These are phyloP conservation scores for Torulaspora delbrueckii DNA, from an alignment of 805 yeast species.

Conservation along the genomic window DNA sequence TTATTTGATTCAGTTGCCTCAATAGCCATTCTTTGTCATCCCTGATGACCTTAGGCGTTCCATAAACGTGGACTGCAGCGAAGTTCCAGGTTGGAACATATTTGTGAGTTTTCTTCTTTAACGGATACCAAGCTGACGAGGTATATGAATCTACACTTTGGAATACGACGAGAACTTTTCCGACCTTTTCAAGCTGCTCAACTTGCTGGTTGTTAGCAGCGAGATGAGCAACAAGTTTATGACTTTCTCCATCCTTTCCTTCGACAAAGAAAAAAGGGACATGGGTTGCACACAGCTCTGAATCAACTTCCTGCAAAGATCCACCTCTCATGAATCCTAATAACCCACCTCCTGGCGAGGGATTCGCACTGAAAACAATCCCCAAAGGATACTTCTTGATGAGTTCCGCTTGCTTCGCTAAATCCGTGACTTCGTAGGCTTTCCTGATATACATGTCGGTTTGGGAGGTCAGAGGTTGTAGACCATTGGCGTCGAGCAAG, in stretches of 20 bases:
- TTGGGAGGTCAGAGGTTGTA: neutral
- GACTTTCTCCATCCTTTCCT: conserved; percentile 37
- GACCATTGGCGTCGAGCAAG: too few relatives aligned
- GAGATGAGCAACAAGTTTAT: conserved; percentile 49
- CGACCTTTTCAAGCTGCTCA: conserved; percentile 37
- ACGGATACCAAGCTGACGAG: conserved; percentile 55
- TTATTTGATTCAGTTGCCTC: conserved; percentile 41
- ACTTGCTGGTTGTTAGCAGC: conserved; percentile 41
- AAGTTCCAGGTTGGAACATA: conserved; percentile 53
- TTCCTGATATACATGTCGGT: conserved; percentile 32
- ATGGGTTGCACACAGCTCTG: conserved; percentile 49
- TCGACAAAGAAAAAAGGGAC: conserved; percentile 47
- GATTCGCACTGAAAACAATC: conserved; percentile 39
- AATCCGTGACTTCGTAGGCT: conserved; percentile 24
- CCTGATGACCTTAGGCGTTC: conserved; percentile 42
- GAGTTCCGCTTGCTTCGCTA: conserved; percentile 39
- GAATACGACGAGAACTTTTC: conserved; percentile 48
- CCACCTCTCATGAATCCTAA: conserved; percentile 10
- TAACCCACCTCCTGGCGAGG: conserved; percentile 11
- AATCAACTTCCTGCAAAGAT: conserved; percentile 27
- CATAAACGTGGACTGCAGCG: conserved; percentile 46
- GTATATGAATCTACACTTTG: conserved; percentile 50
- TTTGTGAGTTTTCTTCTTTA: conserved; percentile 52
- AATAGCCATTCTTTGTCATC: conserved; percentile 42
- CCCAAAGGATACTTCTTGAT: conserved; percentile 50